A percentile compares a stretch with the other conserved stretches of the same genome.
Evolutionary conservation across 441 rosid genomes (phyloP).

Genomic region (Metrosideros polymorpha): DNA sequence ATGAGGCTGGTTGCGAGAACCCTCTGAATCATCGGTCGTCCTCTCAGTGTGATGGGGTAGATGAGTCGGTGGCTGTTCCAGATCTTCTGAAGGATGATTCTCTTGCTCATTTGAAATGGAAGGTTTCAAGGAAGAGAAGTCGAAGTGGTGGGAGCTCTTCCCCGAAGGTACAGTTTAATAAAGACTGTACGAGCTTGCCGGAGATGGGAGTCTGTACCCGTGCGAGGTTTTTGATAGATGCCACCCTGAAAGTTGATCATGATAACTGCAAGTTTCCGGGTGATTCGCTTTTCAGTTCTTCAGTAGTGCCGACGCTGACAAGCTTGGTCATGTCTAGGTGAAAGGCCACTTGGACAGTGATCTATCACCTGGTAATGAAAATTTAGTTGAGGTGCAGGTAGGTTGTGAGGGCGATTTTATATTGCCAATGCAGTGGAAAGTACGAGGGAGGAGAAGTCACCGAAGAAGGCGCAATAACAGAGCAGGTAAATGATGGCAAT

Average conservation of each 20-base stretch:
- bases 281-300: constrained; percentile 35
- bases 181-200: neutral
- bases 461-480: neutral
- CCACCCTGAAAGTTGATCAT: constrained; percentile 33
- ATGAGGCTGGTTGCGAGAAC: constrained; percentile 6
- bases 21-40: constrained; percentile 9
- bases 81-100: constrained; percentile 50
- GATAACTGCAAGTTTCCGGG: constrained; percentile 62
- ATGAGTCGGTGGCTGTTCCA: constrained; percentile 11
- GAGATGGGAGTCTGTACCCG: neutral
- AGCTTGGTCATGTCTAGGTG: constrained; percentile 63
- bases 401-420: neutral
- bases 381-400: neutral
- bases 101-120: constrained; percentile 56
- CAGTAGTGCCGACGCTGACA: constrained; percentile 35
- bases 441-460: neutral
- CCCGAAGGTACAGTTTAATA: constrained; percentile 15
- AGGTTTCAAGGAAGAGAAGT: constrained; percentile 44
- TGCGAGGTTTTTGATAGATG: constrained; percentile 15
- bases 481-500: neutral
- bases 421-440: neutral
- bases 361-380: neutral
- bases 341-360: constrained; percentile 1
- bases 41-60: constrained; percentile 11
- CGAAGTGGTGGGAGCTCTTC: constrained; percentile 21